These are phyloP conservation scores for Hygrophorus russula DNA, from an alignment of 768 basidiomycete species.

Conservation along the genomic window DNA sequence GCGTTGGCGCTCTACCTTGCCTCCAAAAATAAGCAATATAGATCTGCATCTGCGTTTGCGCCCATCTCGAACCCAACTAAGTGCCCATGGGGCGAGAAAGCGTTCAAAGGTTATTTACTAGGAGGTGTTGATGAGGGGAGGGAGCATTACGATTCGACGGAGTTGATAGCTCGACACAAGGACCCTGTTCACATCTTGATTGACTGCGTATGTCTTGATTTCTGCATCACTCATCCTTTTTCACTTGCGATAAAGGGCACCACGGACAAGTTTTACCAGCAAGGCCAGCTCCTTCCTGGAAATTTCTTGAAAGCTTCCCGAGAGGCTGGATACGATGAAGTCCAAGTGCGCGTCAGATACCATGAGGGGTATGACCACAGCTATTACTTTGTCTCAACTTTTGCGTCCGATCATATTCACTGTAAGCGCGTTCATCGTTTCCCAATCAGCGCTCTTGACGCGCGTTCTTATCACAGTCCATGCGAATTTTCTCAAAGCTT, in stretches of 20 bases:
- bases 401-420: slow-evolving; percentile 80
- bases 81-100: slow-evolving; percentile 87
- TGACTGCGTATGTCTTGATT: slow-evolving; percentile 67
- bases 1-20: slow-evolving; percentile 85
- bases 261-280: slow-evolving; percentile 71
- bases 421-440: slow-evolving; percentile 39
- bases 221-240: neutral
- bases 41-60: slow-evolving; percentile 83
- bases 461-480: slow-evolving; percentile 46
- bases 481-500: slow-evolving; percentile 78
- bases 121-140: slow-evolving; percentile 71
- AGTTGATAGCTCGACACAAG: slow-evolving; percentile 53
- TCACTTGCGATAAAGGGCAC: slow-evolving; percentile 44
- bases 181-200: slow-evolving; percentile 70
- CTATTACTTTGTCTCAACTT: slow-evolving; percentile 91
- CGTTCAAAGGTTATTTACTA: slow-evolving; percentile 76
- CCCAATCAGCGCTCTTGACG: slow-evolving; percentile 4
- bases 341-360: slow-evolving; percentile 65
- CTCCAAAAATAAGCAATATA: slow-evolving; percentile 59
- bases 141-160: slow-evolving; percentile 71
- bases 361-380: slow-evolving; percentile 85
- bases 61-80: slow-evolving; percentile 80
- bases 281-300: slow-evolving; percentile 85
- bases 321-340: slow-evolving; percentile 58
- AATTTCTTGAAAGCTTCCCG: slow-evolving; percentile 75